Base-by-base conservation (phyloP, 202 grass and related monocot genomes). In the Digitaria exilis region DNA sequence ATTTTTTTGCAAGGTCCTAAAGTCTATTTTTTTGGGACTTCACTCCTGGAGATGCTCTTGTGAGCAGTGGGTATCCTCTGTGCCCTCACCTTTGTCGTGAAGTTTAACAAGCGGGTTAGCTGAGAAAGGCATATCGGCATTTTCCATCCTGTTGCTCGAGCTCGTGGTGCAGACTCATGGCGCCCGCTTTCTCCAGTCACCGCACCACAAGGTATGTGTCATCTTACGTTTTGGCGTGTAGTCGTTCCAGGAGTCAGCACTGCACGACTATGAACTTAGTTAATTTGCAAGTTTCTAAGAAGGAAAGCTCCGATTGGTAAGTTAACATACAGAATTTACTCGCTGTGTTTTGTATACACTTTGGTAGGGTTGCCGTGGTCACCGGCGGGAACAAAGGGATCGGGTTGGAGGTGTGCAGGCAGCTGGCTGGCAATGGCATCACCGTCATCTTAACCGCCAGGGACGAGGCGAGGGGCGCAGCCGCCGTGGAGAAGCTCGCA, bases 361-460 rank as follows among this genome's bases (percentile, higher is more conserved):
- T 4, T 71, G n/a, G 57, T 51, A 89, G 87, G 84, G 82, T 90
- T 22, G 88, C 80, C 0, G 64, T 91, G 28, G 84, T 91, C 14
- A 87, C 89, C 30, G 89, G 89, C 0, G 85, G 81, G 42, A 87
- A 81, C 69, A 91, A 82, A 50, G 89, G 85, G 5, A 91, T 85
- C 34, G 89, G 89, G 24, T 37, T 91, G 9, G 85, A 84, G 72
- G 60, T 88, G 79, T 88, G 89, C 77, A 59, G 73, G 71, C 85
- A 81, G 46, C 56, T 91, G 45, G 82, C 81, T 0, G 32, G 44
- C 56, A 45, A 67, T 39, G 75, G 82, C 32, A 8, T 89, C 50
- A 83, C 69, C 4, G 82, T 92, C 4, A 19, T 92, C 32, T 34
- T 34, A 34, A 34, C 37, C 6, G 37, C 37, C 37, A 39, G 37